Percentiles rank a stretch among this genome's conserved stretches.
Conservation (phyloP, 371 early-diverging fungal species). For the Coemansia sp. region DNA sequence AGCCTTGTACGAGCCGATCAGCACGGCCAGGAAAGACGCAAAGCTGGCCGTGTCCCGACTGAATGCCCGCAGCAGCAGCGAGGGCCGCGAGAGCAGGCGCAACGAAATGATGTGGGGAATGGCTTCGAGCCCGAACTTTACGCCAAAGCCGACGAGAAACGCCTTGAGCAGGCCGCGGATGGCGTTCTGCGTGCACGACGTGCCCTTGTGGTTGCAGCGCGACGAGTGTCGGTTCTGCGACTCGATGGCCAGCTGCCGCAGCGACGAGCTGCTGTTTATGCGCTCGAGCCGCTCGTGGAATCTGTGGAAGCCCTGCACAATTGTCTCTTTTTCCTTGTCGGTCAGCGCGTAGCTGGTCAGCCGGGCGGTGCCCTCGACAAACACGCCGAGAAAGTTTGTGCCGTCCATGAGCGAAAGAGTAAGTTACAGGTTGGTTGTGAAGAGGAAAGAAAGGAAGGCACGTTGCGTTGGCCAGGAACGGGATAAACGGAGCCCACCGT, state of each 20-base stretch:
- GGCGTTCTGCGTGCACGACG: constrained; percentile 72
- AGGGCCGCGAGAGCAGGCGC: constrained; percentile 62
- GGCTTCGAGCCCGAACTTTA: constrained; percentile 76
- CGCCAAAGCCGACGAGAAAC: constrained; percentile 66
- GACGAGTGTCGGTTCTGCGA: constrained; percentile 22
- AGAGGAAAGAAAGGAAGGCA: neutral
- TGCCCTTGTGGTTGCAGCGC: constrained; percentile 71
- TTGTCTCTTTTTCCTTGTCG: constrained; percentile 75
- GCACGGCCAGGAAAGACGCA: constrained; percentile 78
- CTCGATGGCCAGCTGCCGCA: constrained; percentile 43
- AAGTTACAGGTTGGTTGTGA: neutral
- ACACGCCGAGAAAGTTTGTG: constrained; percentile 60
- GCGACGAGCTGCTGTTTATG: constrained; percentile 57
- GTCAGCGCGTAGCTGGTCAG: constrained; percentile 74
- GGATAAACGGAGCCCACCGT: no score
- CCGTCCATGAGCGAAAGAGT: constrained; percentile 14
- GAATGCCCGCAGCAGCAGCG: constrained; percentile 60
- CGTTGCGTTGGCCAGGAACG: no score
- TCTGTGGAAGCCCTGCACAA: constrained; percentile 64
- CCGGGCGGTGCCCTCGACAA: constrained; percentile 75
- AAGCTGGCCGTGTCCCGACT: constrained; percentile 75
- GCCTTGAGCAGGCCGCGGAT: constrained; percentile 73
- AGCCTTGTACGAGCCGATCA: constrained; percentile 77
- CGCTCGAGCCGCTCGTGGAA: constrained; percentile 71
- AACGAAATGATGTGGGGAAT: constrained; percentile 67